A percentile compares a stretch with the other conserved stretches of the same genome.
These are phyloP conservation scores for Acanthamoeba castellanii DNA, from an alignment of 208 protist genomes.

Conservation along the genomic window DNA sequence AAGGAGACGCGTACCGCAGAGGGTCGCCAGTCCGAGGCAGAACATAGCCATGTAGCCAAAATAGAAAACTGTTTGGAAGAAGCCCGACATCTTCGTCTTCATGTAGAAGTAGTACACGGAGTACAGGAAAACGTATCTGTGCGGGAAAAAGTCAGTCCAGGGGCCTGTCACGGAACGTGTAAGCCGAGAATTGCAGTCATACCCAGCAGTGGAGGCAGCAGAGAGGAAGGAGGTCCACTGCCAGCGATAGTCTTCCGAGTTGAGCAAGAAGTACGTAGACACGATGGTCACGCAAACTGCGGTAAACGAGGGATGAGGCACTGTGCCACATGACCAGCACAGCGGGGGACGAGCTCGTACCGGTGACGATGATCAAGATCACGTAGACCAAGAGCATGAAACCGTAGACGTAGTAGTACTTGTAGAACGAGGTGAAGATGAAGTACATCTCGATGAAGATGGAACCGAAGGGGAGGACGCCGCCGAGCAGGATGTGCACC, in stretches of 20 bases:
- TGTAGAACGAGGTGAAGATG: conserved; percentile 96
- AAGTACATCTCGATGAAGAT: conserved; percentile 98
- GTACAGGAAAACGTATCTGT: conserved; percentile 93
- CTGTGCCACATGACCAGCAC: neutral
- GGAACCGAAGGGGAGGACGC: conserved; percentile 95
- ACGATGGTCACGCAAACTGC: conserved; percentile 92
- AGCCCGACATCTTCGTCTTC: conserved; percentile 93
- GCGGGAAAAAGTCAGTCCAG: conserved; percentile 11
- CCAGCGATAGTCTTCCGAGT: conserved; percentile 95
- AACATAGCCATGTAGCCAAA: conserved; percentile 92
- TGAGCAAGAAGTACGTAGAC: conserved; percentile 95
- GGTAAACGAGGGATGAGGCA: conserved; percentile 4
- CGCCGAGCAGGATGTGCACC: conserved; percentile 90
- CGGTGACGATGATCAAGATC: conserved; percentile 93
- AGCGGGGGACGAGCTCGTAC: neutral
- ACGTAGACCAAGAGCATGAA: conserved; percentile 95
- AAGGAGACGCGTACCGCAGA: conserved; percentile 85
- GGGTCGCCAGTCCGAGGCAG: conserved; percentile 85
- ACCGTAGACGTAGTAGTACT: conserved; percentile 97
- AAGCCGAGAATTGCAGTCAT: neutral
- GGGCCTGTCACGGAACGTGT: neutral
- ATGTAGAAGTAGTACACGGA: conserved; percentile 94
- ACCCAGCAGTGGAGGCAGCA: conserved; percentile 88
- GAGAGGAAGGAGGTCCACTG: conserved; percentile 94
- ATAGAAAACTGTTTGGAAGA: conserved; percentile 94